phyloP scores from a whole-genome alignment of 1,139 yeast genomes.

The Lodderomyces theae region DNA sequence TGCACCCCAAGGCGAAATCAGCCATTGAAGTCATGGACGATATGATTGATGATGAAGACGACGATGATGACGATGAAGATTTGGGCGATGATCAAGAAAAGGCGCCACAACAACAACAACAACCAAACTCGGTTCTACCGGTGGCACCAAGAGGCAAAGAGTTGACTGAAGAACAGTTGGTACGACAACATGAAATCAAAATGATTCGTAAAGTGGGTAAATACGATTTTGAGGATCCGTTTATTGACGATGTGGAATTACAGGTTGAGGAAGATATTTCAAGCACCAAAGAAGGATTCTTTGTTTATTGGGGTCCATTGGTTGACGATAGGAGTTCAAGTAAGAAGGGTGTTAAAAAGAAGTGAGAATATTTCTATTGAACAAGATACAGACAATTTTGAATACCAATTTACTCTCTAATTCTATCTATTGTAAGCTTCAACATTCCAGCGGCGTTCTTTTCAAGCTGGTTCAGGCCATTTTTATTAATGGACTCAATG shows the following conservation, averaged over 20 bases:
- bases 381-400: slow-evolving; percentile 1
- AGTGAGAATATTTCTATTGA: not conserved
- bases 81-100: slow-evolving; percentile 19
- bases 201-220: slow-evolving; percentile 77
- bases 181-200: slow-evolving; percentile 41
- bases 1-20: slow-evolving; percentile 67
- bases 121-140: not conserved
- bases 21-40: slow-evolving; percentile 63
- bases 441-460: slow-evolving; percentile 40
- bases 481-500: slow-evolving; percentile 14
- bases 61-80: slow-evolving; percentile 56
- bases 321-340: slow-evolving; percentile 53
- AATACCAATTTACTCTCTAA: slow-evolving; percentile 14
- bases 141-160: slow-evolving; percentile 31
- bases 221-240: slow-evolving; percentile 91
- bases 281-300: slow-evolving; percentile 91
- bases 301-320: slow-evolving; percentile 92
- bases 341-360: slow-evolving; percentile 14
- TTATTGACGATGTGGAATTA: slow-evolving; percentile 91
- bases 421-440: slow-evolving; percentile 39
- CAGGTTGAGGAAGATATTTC: slow-evolving; percentile 93
- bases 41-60: slow-evolving; percentile 58
- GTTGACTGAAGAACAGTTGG: slow-evolving; percentile 46
- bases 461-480: slow-evolving; percentile 20
- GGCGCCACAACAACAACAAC: slow-evolving; percentile 5